Base-by-base conservation (phyloP, 177 flowering plant genomes). In the Vitis hybrid region DNA sequence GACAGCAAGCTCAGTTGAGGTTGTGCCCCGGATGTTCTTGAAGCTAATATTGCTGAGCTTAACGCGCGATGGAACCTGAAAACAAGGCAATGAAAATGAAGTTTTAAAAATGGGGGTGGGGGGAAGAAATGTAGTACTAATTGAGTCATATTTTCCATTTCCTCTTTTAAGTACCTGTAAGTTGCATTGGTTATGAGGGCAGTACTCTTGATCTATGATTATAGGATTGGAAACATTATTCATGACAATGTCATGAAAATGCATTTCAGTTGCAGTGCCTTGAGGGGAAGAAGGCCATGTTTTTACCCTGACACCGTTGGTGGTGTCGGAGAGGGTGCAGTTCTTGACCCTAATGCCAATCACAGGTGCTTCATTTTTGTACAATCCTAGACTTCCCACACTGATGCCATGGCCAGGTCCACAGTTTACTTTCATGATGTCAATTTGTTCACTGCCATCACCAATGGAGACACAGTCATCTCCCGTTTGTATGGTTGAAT, bases 381-480 rank as follows among this genome's bases (percentile, higher is more conserved):
- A 71, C 61, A 59, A 76, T 1, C 86, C 88, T 0, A 85, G 66
- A 48, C 85, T 82, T 6, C 82, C 87, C 6, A 82, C 24, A 58
- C 80, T 77, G 35, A 77, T 72, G 0, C 84, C 82, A 56, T 81
- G 80, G 2, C 81, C 84, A 1, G 82, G 78, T 58, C 85, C 85
- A 30, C 87, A 84, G 0, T 53, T 69, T 0, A 84, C 81, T 1
- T 61, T 53, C 2, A 14, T 14, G 13, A 84, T 24, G 0, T 2
- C 5, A 0, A 84, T 20, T 1, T 77, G 18, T n/a, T 55, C 8
- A 59, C 64, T 71, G 0, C 85, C 84, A 9, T 76, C 76, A 1
- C 85, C 85, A 9, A 84, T 32, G 10, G 87, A 84, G 70, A 84
- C 59, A n/a, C 87, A 82, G 21, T 84, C 85, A 21, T 84, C 85